Evolutionary conservation across 139 green algal species (phyloP).

Genomic region (Chloropicon primus): DNA sequence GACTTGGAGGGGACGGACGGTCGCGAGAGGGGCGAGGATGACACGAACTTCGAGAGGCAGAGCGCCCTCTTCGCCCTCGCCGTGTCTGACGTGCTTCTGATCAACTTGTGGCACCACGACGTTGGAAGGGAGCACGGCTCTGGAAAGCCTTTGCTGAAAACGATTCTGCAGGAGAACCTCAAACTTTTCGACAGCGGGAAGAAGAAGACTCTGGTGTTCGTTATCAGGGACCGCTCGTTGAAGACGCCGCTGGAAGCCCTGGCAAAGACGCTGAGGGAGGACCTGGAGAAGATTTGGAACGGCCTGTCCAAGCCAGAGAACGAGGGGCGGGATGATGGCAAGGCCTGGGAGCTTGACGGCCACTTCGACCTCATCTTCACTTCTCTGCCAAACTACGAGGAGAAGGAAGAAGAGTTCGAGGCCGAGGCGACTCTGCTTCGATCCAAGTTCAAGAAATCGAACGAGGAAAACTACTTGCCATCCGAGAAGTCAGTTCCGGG

Average conservation of each 20-base stretch:
- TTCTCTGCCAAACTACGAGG: constrained; percentile 82
- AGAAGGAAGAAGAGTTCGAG: constrained; percentile 78
- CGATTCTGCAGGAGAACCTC: constrained; percentile 93
- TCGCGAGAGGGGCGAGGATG: constrained; percentile 87
- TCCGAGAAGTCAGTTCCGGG: constrained; percentile 32
- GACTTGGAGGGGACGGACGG: constrained; percentile 84
- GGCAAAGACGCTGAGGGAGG: constrained; percentile 33
- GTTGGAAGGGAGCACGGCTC: constrained; percentile 86
- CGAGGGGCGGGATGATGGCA: constrained; percentile 17
- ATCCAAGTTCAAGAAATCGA: constrained; percentile 37
- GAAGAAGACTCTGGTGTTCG: constrained; percentile 84
- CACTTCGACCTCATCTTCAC: constrained; percentile 88
- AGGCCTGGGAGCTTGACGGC: constrained; percentile 43
- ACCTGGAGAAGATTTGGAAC: constrained; percentile 80
- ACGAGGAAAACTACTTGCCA: constrained; percentile 14
- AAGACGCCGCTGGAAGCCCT: constrained; percentile 60
- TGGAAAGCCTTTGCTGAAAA: constrained; percentile 95
- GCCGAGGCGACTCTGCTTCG: constrained; percentile 55
- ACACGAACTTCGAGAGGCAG: constrained; percentile 96
- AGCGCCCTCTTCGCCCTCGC: constrained; percentile 88
- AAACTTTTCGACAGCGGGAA: constrained; percentile 78
- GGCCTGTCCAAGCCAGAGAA: constrained; percentile 71
- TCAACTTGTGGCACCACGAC: constrained; percentile 97
- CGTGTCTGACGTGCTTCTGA: constrained; percentile 79
- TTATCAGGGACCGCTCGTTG: constrained; percentile 81